These are phyloP conservation scores for Botrytis deweyae DNA, from an alignment of 2,329 filamentous ascomycete genomes.

Conservation along the genomic window DNA sequence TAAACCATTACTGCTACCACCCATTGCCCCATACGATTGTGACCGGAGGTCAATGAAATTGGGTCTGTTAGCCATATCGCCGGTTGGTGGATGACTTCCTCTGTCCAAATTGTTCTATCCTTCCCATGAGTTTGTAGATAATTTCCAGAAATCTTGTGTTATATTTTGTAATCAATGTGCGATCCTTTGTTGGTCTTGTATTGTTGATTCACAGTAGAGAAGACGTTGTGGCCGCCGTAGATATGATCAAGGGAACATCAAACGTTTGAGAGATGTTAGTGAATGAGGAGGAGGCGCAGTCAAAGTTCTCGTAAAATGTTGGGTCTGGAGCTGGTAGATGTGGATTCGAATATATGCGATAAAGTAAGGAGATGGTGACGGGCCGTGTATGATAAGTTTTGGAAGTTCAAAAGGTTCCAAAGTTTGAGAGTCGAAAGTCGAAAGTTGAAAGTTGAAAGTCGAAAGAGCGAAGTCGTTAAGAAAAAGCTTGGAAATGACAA, in stretches of 20 bases:
- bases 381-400: not conserved
- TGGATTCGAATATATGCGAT: conserved; percentile 13
- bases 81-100: conserved; percentile 11
- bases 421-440: not conserved
- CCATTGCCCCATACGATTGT: conserved; percentile 35
- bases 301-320: conserved; percentile 14
- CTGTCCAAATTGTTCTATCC: conserved; percentile 15
- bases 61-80: conserved; percentile 36
- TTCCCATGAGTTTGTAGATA: conserved; percentile 9
- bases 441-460: not conserved
- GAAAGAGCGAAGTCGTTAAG: conserved; percentile 8
- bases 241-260: conserved; percentile 4
- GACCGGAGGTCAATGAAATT: conserved; percentile 38
- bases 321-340: conserved; percentile 12
- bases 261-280: conserved; percentile 7
- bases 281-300: conserved; percentile 20
- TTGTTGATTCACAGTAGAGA: not conserved
- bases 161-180: not conserved
- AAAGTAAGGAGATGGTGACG: conserved; percentile 20
- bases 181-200: not conserved
- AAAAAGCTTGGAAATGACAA: not conserved
- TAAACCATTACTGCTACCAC: conserved; percentile 28
- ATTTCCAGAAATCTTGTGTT: not conserved
- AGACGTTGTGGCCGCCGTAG: conserved; percentile 19
- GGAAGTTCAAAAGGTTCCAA: not conserved